Percentiles rank a stretch among this genome's conserved stretches.
These are phyloP conservation scores for Scedosporium dehoogii DNA, from an alignment of 2,329 filamentous ascomycete genomes.

Conservation along the genomic window DNA sequence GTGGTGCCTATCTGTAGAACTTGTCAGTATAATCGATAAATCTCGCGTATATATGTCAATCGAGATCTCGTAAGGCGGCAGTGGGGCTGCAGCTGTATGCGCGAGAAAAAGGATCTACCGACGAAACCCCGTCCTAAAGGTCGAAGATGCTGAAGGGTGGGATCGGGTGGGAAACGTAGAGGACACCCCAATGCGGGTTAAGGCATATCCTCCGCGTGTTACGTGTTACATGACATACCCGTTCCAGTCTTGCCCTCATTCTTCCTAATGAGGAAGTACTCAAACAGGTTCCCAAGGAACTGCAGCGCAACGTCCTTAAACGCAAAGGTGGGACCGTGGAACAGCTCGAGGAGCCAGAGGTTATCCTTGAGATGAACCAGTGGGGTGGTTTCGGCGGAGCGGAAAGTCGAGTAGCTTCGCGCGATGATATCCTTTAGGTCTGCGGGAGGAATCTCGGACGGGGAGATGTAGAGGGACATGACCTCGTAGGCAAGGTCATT, in stretches of 20 bases:
- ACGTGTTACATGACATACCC: conserved; percentile 22
- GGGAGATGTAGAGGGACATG: conserved; percentile 78
- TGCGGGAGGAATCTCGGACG: conserved; percentile 66
- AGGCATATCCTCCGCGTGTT: neutral
- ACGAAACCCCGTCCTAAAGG: neutral
- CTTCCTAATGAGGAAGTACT: conserved; percentile 70
- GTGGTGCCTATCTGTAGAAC: conserved; percentile 55
- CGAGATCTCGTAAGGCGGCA: neutral
- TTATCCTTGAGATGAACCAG: conserved; percentile 62
- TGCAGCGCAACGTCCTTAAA: conserved; percentile 88
- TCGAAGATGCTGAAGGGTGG: neutral
- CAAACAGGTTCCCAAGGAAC: conserved; percentile 91
- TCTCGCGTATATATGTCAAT: neutral
- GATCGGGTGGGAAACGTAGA: neutral
- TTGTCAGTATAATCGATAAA: conserved; percentile 12
- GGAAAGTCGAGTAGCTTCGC: conserved; percentile 83
- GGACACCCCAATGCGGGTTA: neutral
- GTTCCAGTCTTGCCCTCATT: conserved; percentile 58
- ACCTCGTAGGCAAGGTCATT: conserved; percentile 75
- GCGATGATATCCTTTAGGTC: conserved; percentile 79
- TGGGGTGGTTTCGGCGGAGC: conserved; percentile 67
- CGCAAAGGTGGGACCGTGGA: conserved; percentile 90
- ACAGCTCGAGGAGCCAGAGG: conserved; percentile 82
- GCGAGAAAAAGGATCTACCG: neutral
- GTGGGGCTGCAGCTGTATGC: neutral